Evolutionary conservation across 257 asterid species (phyloP).

Genomic region (Solanum tarapatanum): DNA sequence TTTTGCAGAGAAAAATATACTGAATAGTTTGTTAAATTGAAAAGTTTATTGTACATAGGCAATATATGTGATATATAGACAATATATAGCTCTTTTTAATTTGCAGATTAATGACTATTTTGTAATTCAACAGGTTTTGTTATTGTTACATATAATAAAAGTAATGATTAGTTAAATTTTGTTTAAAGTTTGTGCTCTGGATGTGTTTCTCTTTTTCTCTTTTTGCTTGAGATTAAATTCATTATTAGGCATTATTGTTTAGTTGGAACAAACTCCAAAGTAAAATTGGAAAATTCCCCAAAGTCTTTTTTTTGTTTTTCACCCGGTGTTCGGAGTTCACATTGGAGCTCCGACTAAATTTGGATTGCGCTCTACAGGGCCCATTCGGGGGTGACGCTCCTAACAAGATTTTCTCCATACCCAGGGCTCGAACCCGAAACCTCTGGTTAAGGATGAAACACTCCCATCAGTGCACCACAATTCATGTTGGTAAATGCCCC

Average conservation of each 20-base stretch:
- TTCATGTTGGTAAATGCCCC: rapidly evolving
- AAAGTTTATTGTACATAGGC: not conserved
- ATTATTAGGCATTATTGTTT: not conserved
- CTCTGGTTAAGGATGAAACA: not conserved
- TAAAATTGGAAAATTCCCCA: not conserved
- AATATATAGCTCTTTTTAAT: not conserved
- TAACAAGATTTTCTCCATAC: no score
- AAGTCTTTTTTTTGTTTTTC: not conserved
- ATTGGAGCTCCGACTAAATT: no score
- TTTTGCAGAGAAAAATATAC: conserved; percentile 37
- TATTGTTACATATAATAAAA: not conserved
- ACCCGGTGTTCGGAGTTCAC: not conserved
- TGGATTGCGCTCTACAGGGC: no score
- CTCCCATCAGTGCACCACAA: no score
- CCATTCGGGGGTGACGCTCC: no score
- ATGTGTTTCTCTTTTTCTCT: not conserved
- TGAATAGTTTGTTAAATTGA: not conserved
- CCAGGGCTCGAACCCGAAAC: rapidly evolving
- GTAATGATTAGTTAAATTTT: not conserved
- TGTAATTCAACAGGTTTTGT: not conserved
- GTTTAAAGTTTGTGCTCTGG: not conserved
- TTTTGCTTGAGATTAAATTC: not conserved
- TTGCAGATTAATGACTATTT: not conserved
- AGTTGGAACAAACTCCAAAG: not conserved
- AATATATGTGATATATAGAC: not conserved